Conservation (phyloP, 225 moss, liverwort and hornwort genomes). For the Sphagnum tenellum region DNA sequence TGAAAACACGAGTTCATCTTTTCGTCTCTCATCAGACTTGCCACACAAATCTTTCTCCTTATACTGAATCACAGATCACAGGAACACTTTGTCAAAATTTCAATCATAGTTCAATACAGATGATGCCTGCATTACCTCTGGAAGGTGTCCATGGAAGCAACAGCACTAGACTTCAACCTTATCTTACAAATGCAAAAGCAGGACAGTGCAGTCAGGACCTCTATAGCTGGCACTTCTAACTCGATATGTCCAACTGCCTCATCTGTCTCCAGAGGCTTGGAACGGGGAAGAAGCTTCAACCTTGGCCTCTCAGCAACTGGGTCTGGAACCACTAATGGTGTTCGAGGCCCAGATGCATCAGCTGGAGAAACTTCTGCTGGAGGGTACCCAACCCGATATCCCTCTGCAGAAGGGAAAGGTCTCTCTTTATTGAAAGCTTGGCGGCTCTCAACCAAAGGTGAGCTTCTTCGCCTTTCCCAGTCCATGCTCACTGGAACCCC, state of each 20-base stretch:
- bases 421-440: slow-evolving; percentile 17
- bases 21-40: slow-evolving; percentile 47
- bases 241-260: slow-evolving; percentile 12
- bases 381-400: slow-evolving; percentile 30
- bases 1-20: slow-evolving; percentile 46
- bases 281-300: slow-evolving; percentile 83
- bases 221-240: slow-evolving; percentile 28
- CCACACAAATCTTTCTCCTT: slow-evolving; percentile 24
- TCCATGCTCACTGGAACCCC: slow-evolving; percentile 18
- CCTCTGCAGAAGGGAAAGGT: no score
- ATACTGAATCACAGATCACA: slow-evolving; percentile 21
- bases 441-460: slow-evolving; percentile 9
- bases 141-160: no score
- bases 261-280: slow-evolving; percentile 61
- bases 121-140: no score
- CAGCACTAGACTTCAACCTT: no score
- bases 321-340: slow-evolving; percentile 15
- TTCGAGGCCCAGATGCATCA: slow-evolving; percentile 30
- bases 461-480: slow-evolving; percentile 40
- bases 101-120: no score
- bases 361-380: slow-evolving; percentile 36
- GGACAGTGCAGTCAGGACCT: slow-evolving; percentile 20
- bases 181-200: no score
- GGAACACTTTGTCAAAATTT: no score
- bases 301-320: slow-evolving; percentile 68